Evolutionary conservation across 345 rosid species (phyloP).

Genomic region (Aquilaria yunnanensis): DNA sequence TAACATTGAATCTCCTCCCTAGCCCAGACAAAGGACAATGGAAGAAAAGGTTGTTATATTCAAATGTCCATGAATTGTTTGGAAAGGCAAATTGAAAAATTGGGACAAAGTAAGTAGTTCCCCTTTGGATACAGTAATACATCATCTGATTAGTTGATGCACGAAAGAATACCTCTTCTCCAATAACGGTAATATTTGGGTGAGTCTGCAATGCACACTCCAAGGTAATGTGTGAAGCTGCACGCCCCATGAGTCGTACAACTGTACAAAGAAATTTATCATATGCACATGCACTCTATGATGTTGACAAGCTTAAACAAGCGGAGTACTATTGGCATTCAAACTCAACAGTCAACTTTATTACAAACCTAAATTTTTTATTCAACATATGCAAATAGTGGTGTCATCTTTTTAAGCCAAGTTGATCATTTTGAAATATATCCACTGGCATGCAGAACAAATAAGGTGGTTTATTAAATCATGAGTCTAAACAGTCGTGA

Average conservation of each 20-base stretch:
- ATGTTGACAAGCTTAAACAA: neutral
- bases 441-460: too few species aligned
- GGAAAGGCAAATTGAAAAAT: too few species aligned
- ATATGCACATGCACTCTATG: neutral
- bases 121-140: too few species aligned
- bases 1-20: too few species aligned
- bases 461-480: too few species aligned
- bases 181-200: slow-evolving; percentile 87
- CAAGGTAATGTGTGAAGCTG: slow-evolving; percentile 94
- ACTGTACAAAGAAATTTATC: slow-evolving; percentile 32
- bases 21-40: too few species aligned
- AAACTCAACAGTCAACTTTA: neutral
- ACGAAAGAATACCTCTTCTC: slow-evolving; percentile 71
- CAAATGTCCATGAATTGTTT: too few species aligned
- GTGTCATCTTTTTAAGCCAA: neutral
- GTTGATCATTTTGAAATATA: neutral
- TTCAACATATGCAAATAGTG: too few species aligned
- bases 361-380: neutral
- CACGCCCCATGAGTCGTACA: slow-evolving; percentile 99
- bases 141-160: too few species aligned
- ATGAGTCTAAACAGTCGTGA: too few species aligned
- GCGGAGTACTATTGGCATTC: neutral
- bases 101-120: too few species aligned
- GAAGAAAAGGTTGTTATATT: too few species aligned
- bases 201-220: slow-evolving; percentile 98